Percentiles rank a stretch among this genome's conserved stretches.
Evolutionary conservation across 768 basidiomycete genomes (phyloP).

Genomic region (Lactarius indigo): DNA sequence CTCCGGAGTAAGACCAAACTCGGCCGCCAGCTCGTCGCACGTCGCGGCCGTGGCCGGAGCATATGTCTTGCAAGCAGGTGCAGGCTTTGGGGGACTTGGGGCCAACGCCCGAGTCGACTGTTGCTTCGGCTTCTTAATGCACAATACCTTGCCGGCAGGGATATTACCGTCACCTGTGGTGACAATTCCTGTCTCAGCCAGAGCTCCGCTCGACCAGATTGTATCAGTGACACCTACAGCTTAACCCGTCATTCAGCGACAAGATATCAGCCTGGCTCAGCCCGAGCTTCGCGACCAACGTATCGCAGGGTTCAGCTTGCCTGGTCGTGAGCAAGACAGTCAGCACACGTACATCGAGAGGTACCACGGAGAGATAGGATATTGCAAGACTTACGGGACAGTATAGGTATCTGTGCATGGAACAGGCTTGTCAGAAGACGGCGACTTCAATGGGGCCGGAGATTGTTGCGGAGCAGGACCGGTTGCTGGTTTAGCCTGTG

Average conservation of each 20-base stretch:
- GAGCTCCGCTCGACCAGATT: neutral
- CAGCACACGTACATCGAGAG: neutral
- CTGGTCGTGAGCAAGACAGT: neutral
- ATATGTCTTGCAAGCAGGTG: slow-evolving; percentile 17
- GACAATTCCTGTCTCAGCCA: neutral
- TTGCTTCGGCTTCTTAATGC: neutral
- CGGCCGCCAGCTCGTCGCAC: neutral
- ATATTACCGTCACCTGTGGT: neutral
- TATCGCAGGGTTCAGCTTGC: neutral
- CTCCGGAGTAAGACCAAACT: neutral
- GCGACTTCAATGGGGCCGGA: neutral
- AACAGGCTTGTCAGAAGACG: neutral
- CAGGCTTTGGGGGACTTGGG: no score
- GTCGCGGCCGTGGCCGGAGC: slow-evolving; percentile 2
- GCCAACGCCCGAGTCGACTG: no score
- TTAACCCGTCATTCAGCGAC: slow-evolving; percentile 2
- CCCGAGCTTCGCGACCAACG: neutral
- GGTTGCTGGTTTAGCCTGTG: no score
- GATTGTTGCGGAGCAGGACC: no score
- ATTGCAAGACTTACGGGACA: neutral
- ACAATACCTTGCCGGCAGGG: neutral
- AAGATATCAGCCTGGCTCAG: neutral
- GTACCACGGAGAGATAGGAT: neutral
- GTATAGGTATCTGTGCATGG: neutral
- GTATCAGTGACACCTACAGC: neutral